Percentiles rank a stretch among this genome's conserved stretches.
Evolutionary conservation across 306 rosid species (phyloP).

Genomic region (Corylus americana): DNA sequence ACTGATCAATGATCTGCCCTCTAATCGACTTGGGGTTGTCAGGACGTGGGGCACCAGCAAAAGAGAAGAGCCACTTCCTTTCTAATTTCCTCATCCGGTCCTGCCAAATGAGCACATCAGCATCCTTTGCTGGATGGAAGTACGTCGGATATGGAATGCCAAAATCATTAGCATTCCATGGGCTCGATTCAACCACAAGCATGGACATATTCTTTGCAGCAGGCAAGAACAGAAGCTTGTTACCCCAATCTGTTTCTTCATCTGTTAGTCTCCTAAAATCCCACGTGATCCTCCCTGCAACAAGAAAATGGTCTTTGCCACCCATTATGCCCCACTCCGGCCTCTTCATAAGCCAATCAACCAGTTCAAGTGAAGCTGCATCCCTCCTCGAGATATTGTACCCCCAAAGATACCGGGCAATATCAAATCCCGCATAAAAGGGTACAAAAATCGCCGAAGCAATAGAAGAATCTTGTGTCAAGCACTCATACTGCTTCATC

Average conservation of each 20-base stretch:
- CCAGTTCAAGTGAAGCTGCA: conserved; percentile 88
- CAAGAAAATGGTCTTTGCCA: conserved; percentile 94
- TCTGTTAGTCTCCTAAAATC: conserved; percentile 86
- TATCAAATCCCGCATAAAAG: conserved; percentile 94
- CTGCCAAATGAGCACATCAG: conserved; percentile 66
- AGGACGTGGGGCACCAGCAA: conserved; percentile 99
- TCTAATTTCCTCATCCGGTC: conserved; percentile 48
- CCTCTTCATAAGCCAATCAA: conserved; percentile 88
- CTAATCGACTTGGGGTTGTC: conserved; percentile 81
- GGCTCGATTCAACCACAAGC: conserved; percentile 99
- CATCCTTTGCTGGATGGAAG: conserved; percentile 95
- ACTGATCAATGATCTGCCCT: conserved; percentile 82
- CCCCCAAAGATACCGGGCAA: conserved; percentile 94
- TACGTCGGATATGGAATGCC: conserved; percentile 97
- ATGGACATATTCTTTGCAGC: conserved; percentile 98
- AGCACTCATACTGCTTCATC: conserved; percentile 95
- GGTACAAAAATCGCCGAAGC: conserved; percentile 95
- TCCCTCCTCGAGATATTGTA: conserved; percentile 77
- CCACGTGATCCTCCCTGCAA: conserved; percentile 96
- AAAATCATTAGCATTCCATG: conserved; percentile 98
- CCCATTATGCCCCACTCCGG: conserved; percentile 91
- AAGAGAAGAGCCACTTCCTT: conserved; percentile 86
- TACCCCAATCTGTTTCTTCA: conserved; percentile 82
- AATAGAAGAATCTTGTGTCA: conserved; percentile 81
- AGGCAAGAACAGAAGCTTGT: conserved; percentile 87